Evolutionary conservation across 129 eudicot genomes (phyloP), one percentile per base, ranked within the genome.

Genomic region (Erigeron canadensis): DNA sequence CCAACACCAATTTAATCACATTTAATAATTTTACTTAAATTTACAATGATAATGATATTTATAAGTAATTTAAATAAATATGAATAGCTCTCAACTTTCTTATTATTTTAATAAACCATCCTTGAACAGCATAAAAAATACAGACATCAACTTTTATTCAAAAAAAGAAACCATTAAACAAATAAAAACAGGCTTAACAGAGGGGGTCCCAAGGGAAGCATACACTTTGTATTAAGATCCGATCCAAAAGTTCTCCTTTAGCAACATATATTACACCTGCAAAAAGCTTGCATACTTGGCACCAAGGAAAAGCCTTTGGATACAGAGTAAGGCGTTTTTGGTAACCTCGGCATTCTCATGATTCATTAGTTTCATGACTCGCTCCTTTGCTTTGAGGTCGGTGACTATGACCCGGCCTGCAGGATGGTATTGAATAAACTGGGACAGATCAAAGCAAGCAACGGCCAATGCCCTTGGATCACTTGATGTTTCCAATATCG

Each of bases 251-350:
- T 60, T 10, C 41, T 10, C 18, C 58, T 53, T 4, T 17, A 53
- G 23, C 58, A 12, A 37, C n/a, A n/a, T 10, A 61, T 10, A 37
- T 61, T 37, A 61, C 28, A 37, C 39, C 45, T 61, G 66, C 85
- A 95, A 83, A 90, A 95, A 88, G 84, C 97, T 95, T 45, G 99
- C 97, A 37, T 95, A 95, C 68, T 90, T 95, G 88, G 99, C 94
- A 4, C 99, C 99, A 23, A 95, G 82, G 80, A 90, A 95, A 17
- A 95, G 96, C 96, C 99, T 84, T 63, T 90, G 97, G 67, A 90
- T 88, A 84, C 99, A 95, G 44, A 95, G 96, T 70, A 95, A 39
- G 4, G 99, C 97, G 40, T 88, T 95, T 79, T 95, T 95, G 6
- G 99, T 95, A 70, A 95, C 99, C 95, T 95, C 99, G 0, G 89